A percentile compares a stretch with the other conserved stretches of the same genome.
phyloP scores from a whole-genome alignment of 2,329 filamentous ascomycete species.

The Ceratocystis eucalypticola region DNA sequence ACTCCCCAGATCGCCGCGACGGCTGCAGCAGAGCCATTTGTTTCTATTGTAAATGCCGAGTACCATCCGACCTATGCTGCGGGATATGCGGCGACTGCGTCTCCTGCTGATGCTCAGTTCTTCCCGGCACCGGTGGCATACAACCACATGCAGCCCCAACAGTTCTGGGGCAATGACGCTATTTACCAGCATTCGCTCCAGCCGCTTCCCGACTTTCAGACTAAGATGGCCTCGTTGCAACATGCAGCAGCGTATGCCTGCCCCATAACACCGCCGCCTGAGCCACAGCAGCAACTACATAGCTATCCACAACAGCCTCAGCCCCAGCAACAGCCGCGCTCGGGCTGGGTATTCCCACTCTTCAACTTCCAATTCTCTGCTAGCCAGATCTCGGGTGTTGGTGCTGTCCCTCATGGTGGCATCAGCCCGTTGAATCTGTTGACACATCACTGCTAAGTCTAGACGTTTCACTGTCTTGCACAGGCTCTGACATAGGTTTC shows the following conservation, averaged over 20 bases:
- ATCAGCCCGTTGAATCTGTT: slow-evolving; percentile 5
- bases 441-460: slow-evolving; percentile 17
- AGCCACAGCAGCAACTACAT: slow-evolving; percentile 6
- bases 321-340: background rate
- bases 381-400: background rate
- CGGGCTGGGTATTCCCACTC: slow-evolving; percentile 2
- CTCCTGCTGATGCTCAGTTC: background rate
- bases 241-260: background rate
- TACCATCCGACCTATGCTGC: slow-evolving; percentile 1
- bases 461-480: no score
- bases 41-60: slow-evolving; percentile 13
- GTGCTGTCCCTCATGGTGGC: background rate
- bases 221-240: background rate
- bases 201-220: background rate
- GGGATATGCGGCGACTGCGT: background rate
- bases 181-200: slow-evolving; percentile 2
- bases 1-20: slow-evolving; percentile 24
- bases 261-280: background rate
- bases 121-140: background rate
- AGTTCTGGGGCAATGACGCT: background rate
- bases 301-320: background rate
- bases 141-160: background rate
- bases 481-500: no score
- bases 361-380: slow-evolving; percentile 1
- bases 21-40: slow-evolving; percentile 4